phyloP scores from a whole-genome alignment of 768 basidiomycete genomes.

The Saitozyma sp. region DNA sequence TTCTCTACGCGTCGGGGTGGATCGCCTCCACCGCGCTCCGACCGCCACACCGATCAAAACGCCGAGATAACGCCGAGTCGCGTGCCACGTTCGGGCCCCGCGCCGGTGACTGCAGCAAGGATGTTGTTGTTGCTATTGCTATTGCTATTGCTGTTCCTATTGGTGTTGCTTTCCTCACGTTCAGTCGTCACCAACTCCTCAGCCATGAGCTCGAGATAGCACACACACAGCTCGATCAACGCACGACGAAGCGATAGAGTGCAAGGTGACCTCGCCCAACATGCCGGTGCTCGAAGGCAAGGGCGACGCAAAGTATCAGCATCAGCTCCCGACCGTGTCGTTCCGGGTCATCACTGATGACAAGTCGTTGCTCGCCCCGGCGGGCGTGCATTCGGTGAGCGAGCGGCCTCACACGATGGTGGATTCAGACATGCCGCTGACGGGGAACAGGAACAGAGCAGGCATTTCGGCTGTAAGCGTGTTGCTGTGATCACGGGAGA shows the following conservation, averaged over 20 bases:
- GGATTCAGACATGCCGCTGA: not conserved
- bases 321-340: constrained; percentile 46
- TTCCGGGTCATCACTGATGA: constrained; percentile 44
- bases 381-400: constrained; percentile 36
- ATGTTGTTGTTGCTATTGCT: no score
- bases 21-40: no score
- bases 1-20: not conserved
- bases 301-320: constrained; percentile 33
- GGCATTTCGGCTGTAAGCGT: constrained; percentile 44
- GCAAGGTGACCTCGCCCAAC: not conserved
- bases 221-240: no score
- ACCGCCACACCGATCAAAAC: no score
- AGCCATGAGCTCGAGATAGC: no score
- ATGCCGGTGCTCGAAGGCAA: constrained; percentile 37
- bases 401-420: not conserved
- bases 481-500: not conserved
- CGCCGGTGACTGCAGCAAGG: no score
- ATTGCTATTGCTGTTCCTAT: no score
- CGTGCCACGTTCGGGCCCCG: no score
- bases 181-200: no score
- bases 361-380: constrained; percentile 21
- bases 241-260: not conserved
- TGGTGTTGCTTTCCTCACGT: no score
- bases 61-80: no score
- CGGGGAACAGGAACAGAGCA: constrained; percentile 34